Evolutionary conservation across 75 land plant species (phyloP), one percentile per base, ranked within the genome.

Genomic region (Picea sitchensis): DNA sequence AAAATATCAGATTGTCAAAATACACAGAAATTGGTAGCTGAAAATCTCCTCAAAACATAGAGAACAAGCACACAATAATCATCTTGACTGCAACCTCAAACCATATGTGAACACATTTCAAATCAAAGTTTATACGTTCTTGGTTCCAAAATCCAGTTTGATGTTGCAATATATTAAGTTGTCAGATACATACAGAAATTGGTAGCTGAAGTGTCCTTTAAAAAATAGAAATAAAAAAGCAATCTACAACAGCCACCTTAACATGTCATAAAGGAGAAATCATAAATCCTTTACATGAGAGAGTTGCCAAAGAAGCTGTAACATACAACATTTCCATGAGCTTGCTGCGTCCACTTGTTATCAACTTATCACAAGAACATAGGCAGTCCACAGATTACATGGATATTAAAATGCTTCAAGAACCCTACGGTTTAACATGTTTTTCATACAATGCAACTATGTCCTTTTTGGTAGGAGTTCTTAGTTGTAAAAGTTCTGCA

Each of bases 381-480:
- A 9, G 8, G 18, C 36, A 41, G 4, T 41, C 41, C 51, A 69
- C 51, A 38, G 36, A 38, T 5, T 69, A 38, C 73, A 69, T 69
- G 73, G 20, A 44, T 17, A 69, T 41, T 69, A 7, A 65, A 32
- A 65, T 4, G 2, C 2, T 14, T 36, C 1, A 17, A 18, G 17
- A 68, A 8, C 8, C 73, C 47, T 69, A 69, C 7, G 47, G 36
- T 41, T 69, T 69, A 69, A 91, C 83, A 77, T 68, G 77, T 81
- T 84, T 84, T 78, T 92, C 97, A 82, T 96, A 96, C 36, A 96
- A 76, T 12, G 87, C 88, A 23, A 94, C 73, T 34, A 92, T 78
- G 7, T 96, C 95, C 80, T 88, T 94, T 81, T 96, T 96, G 71
- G 75, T 79, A 9, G 93, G 88, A 80, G 87, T 94, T 81, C 87